These are phyloP conservation scores for Rhizoclosmatium sp. DNA, from an alignment of 192 early-diverging fungal genomes.

Conservation along the genomic window DNA sequence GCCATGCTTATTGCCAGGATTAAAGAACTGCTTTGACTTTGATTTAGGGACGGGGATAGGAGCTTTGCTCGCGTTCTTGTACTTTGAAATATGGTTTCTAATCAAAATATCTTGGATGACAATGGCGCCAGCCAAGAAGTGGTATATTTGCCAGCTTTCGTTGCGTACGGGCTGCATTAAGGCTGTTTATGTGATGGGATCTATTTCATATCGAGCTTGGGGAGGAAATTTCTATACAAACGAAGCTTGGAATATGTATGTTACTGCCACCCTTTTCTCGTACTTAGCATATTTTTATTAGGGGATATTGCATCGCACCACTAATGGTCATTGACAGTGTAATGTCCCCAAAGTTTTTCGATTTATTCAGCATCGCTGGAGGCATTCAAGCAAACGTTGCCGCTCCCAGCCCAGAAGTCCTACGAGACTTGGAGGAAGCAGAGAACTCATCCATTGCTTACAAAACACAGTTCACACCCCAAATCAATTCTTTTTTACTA, in stretches of 20 bases:
- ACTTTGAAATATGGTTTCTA: constrained; percentile 24
- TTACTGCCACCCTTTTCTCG: no score
- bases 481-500: no score
- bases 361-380: not conserved
- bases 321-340: not conserved
- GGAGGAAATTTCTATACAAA: constrained; percentile 21
- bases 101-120: not conserved
- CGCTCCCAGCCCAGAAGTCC: no score
- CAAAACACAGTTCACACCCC: no score
- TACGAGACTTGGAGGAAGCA: no score
- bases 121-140: not conserved
- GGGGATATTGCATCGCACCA: constrained; percentile 9
- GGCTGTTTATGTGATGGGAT: constrained; percentile 2
- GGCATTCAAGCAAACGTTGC: no score
- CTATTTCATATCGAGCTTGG: not conserved
- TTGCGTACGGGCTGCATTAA: not conserved
- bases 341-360: not conserved
- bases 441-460: no score
- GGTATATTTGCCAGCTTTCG: constrained; percentile 1
- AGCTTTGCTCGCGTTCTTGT: not conserved
- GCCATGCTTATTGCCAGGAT: not conserved
- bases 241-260: constrained; percentile 10
- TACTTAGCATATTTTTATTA: not conserved
- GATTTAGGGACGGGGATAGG: not conserved
- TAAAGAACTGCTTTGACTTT: not conserved